Evolutionary conservation across 202 grass and related monocot genomes (phyloP), one percentile per base, ranked within the genome.

Genomic region (Hordeum pubiflorum): DNA sequence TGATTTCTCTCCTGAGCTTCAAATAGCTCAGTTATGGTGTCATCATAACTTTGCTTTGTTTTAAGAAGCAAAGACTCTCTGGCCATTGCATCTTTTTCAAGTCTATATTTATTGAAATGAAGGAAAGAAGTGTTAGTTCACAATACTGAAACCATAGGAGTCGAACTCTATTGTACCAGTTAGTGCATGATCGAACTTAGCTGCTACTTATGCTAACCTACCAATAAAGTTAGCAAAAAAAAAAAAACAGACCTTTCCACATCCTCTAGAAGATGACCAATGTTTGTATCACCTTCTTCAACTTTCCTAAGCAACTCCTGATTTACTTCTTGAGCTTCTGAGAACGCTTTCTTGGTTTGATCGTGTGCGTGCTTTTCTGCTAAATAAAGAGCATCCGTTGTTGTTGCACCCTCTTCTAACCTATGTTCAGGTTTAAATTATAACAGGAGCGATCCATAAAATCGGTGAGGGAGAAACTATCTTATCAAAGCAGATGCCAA

Each of bases 391-490:
- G 86, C 69, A 76, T 93, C 87, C 7, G 48, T 78, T 81, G 86
- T 78, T 78, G 88, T 79, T 88, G 86, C 82, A 81, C 74, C 74
- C 77, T 91, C 87, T 83, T 91, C 91, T 84, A 90, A 88, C 85
- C 91, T 93, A 87, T 18, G 40, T 82, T 82, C 65, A 89, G 60
- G 58, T 79, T 85, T 73, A 85, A 58, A 76, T 82, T 84, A 57
- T 70, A 72, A 75, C 14, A 72, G 58, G 46, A 72, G 71, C 18
- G 11, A 90, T 77, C 66, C 63, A 79, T 79, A 75, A 63, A 86
- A 23, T 75, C 75, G 60, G 79, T 34, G 41, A 76, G 15, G 21
- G 56, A 50, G 14, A 32, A 85, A 73, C 57, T 52, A 73, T 56
- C 63, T 29, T 65, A 60, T 79, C 83, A 67, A 37, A 37, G 38